A percentile compares a stretch with the other conserved stretches of the same genome.
Conservation (phyloP, 768 basidiomycete genomes). For the Kwoniella dendrophila region DNA sequence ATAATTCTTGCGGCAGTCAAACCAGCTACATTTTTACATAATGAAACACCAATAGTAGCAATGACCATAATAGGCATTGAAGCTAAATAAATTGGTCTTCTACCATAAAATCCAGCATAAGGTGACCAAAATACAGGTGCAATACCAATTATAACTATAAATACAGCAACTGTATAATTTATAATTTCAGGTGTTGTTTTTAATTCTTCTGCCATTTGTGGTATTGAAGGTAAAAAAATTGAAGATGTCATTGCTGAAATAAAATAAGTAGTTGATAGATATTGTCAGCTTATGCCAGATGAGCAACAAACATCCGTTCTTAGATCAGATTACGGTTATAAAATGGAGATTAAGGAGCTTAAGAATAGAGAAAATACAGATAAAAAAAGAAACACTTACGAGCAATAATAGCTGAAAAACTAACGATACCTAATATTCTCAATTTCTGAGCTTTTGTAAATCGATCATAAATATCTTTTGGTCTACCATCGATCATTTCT, state of each 20-base stretch:
- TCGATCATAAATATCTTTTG: slow-evolving; percentile 62
- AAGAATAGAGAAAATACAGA: neutral
- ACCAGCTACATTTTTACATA: slow-evolving; percentile 58
- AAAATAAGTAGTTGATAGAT: no score
- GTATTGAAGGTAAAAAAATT: slow-evolving; percentile 73
- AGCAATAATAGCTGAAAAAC: slow-evolving; percentile 67
- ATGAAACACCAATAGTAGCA: slow-evolving; percentile 66
- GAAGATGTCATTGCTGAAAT: slow-evolving; percentile 67
- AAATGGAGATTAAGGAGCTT: neutral
- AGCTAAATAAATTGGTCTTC: slow-evolving; percentile 64
- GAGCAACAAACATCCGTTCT: no score
- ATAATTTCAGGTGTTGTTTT: slow-evolving; percentile 64
- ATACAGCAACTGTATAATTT: slow-evolving; percentile 65
- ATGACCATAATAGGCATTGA: slow-evolving; percentile 65
- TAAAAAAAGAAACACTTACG: slow-evolving; percentile 58
- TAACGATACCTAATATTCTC: slow-evolving; percentile 64
- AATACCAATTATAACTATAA: slow-evolving; percentile 60
- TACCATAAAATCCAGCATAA: slow-evolving; percentile 66
- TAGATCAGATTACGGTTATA: no score
- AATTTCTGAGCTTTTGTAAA: slow-evolving; percentile 64
- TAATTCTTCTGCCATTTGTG: slow-evolving; percentile 70
- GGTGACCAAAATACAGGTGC: slow-evolving; percentile 63
- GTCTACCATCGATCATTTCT: slow-evolving; percentile 32
- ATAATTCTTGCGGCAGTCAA: slow-evolving; percentile 68
- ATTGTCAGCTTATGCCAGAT: neutral